Conservation (phyloP, 495 filamentous ascomycete species). For the Tuber microsphaerosporum region DNA sequence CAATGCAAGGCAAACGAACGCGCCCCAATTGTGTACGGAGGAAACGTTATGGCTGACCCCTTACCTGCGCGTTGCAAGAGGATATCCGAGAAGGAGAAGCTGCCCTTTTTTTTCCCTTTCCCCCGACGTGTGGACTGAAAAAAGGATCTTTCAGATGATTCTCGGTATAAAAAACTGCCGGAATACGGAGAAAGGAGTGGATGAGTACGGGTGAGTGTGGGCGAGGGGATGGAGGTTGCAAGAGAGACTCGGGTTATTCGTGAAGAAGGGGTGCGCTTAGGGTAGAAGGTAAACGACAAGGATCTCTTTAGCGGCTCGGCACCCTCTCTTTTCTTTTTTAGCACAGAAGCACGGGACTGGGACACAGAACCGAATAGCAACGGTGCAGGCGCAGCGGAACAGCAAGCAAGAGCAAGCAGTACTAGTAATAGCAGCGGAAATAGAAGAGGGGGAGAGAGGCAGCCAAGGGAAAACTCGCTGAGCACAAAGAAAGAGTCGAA, state of each 20-base stretch:
- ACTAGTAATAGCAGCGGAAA: constrained; percentile 15
- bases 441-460: constrained; percentile 8
- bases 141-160: constrained; percentile 22
- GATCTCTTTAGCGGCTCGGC: constrained; percentile 30
- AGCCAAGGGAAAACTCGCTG: constrained; percentile 15
- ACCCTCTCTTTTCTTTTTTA: constrained; percentile 26
- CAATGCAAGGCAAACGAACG: constrained; percentile 30
- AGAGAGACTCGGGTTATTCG: constrained; percentile 34
- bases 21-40: constrained; percentile 15
- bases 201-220: constrained; percentile 24
- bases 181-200: constrained; percentile 21
- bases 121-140: constrained; percentile 12
- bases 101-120: background rate
- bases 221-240: constrained; percentile 21
- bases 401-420: background rate
- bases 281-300: constrained; percentile 31
- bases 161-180: constrained; percentile 12
- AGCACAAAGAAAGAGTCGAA: constrained; percentile 8
- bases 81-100: constrained; percentile 19
- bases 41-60: constrained; percentile 20
- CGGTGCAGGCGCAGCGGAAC: constrained; percentile 6
- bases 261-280: constrained; percentile 35
- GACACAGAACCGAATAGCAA: constrained; percentile 21
- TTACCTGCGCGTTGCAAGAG: constrained; percentile 26
- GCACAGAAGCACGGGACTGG: constrained; percentile 31